Conservation (phyloP, 768 basidiomycete genomes). For the Xerocomellus chrysenteron region DNA sequence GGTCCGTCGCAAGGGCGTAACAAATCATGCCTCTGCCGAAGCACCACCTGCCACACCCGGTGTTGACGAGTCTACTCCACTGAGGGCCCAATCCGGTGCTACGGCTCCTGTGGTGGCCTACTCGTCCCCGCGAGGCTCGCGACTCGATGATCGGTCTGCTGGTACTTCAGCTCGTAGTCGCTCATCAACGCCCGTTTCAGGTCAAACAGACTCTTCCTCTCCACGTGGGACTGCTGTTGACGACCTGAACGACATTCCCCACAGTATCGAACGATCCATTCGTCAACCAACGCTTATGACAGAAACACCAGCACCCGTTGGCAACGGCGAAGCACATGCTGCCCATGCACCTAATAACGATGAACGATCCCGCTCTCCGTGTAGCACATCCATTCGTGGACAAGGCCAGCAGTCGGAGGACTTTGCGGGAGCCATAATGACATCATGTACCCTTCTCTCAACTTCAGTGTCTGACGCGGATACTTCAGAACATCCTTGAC, state of each 20-base stretch:
- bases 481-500: slow-evolving; percentile 28
- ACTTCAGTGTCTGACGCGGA: slow-evolving; percentile 28
- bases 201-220: slow-evolving; percentile 36
- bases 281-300: slow-evolving; percentile 19
- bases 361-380: slow-evolving; percentile 11
- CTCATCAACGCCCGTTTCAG: slow-evolving; percentile 34
- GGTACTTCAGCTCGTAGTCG: slow-evolving; percentile 21
- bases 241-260: slow-evolving; percentile 23
- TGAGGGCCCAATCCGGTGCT: slow-evolving; percentile 4
- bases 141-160: slow-evolving; percentile 11
- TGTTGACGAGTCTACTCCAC: slow-evolving; percentile 2
- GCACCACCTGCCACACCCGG: slow-evolving; percentile 11
- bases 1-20: slow-evolving; percentile 48
- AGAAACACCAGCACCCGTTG: slow-evolving; percentile 1
- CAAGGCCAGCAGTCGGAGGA: slow-evolving; percentile 8
- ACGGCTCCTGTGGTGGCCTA: slow-evolving; percentile 1
- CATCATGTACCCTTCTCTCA: slow-evolving; percentile 24
- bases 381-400: slow-evolving; percentile 1
- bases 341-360: slow-evolving; percentile 8
- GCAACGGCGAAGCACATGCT: slow-evolving; percentile 12
- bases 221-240: slow-evolving; percentile 25
- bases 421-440: slow-evolving; percentile 13
- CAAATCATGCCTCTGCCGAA: slow-evolving; percentile 35
- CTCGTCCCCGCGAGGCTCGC: slow-evolving; percentile 6
- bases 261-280: slow-evolving; percentile 28